Evolutionary conservation across 176 grass and related monocot species (phyloP).

Genomic region (Olyra latifolia): DNA sequence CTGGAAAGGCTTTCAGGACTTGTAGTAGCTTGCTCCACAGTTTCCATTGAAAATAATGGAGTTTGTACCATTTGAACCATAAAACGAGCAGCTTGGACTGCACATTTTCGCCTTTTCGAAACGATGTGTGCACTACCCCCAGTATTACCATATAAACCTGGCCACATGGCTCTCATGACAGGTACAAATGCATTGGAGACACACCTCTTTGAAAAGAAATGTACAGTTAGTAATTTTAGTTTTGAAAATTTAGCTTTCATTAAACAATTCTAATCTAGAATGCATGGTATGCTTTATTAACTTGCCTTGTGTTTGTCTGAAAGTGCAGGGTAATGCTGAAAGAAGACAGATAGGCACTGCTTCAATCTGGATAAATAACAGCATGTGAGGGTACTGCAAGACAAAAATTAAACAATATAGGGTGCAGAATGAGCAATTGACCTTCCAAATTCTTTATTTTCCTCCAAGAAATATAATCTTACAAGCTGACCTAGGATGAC

Average conservation of each 20-base stretch:
- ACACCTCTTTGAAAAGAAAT: constrained; percentile 52
- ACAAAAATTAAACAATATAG: constrained; percentile 20
- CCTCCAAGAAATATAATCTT: constrained; percentile 72
- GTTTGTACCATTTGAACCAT: constrained; percentile 93
- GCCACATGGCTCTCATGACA: constrained; percentile 77
- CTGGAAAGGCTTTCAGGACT: constrained; percentile 45
- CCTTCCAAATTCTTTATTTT: constrained; percentile 76
- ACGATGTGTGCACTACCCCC: constrained; percentile 50
- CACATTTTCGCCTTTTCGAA: constrained; percentile 71
- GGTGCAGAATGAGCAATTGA: constrained; percentile 39
- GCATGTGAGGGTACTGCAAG: neutral
- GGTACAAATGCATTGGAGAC: constrained; percentile 72
- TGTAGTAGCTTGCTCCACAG: constrained; percentile 35
- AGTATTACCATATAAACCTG: constrained; percentile 78
- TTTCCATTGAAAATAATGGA: constrained; percentile 58
- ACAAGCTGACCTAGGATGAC: constrained; percentile 69
- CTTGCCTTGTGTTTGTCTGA: constrained; percentile 81
- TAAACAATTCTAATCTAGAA: neutral
- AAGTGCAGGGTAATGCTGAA: constrained; percentile 80
- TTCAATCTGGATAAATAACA: constrained; percentile 62
- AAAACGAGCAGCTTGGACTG: constrained; percentile 68
- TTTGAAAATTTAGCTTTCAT: neutral
- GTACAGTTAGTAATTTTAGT: constrained; percentile 17
- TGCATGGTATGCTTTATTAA: constrained; percentile 5
- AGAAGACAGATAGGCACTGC: constrained; percentile 91